phyloP scores from a whole-genome alignment of 441 rosid species.

The Pelargonium cotyledonis region DNA sequence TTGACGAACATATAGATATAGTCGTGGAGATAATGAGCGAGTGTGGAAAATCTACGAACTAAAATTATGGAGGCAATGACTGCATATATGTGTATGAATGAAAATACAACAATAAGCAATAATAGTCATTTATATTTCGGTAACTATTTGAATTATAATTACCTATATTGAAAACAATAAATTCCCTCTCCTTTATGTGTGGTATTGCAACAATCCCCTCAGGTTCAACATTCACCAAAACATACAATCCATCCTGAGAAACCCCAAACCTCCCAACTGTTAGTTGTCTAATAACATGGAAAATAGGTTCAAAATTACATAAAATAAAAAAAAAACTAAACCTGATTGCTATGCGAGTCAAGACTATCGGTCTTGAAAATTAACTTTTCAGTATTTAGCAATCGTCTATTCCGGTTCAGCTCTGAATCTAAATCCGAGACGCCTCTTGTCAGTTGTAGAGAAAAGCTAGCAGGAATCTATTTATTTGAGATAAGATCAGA shows the following conservation, averaged over 20 bases:
- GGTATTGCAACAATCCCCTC: conserved; percentile 77
- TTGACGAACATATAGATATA: no score
- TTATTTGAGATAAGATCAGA: conserved; percentile 2
- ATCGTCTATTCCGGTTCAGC: conserved; percentile 38
- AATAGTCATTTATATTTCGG: not conserved
- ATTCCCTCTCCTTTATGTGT: conserved; percentile 43
- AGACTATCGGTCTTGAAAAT: conserved; percentile 54
- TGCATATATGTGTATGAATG: not conserved
- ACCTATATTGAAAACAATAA: conserved; percentile 71
- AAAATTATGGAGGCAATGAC: no score
- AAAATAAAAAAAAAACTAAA: conserved; percentile 20
- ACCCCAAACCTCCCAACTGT: conserved; percentile 3
- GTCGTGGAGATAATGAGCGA: no score
- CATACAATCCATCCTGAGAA: conserved; percentile 42
- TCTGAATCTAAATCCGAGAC: conserved; percentile 23
- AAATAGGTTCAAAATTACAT: conserved; percentile 13
- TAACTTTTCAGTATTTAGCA: conserved; percentile 76
- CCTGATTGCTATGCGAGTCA: conserved; percentile 39
- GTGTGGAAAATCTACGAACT: not conserved
- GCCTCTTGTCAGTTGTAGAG: conserved; percentile 50
- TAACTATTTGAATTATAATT: conserved; percentile 16
- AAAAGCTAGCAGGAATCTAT: conserved; percentile 67
- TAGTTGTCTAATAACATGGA: conserved; percentile 6
- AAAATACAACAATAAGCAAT: not conserved
- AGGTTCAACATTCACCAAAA: conserved; percentile 67